Evolutionary conservation across 176 grass and related monocot species (phyloP).

Genomic region (Eremochloa ophiuroides): DNA sequence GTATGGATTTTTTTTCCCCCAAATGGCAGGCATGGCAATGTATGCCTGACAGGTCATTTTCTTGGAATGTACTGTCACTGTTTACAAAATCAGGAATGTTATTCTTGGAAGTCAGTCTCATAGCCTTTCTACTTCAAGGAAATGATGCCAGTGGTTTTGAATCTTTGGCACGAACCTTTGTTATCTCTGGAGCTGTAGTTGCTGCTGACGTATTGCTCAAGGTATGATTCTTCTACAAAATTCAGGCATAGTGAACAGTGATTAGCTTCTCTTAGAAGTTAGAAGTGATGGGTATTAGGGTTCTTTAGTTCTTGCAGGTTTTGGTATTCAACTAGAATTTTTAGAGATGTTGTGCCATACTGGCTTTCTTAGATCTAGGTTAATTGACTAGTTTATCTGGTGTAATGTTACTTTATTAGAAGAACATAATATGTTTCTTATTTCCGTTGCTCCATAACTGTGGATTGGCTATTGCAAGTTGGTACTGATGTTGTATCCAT

Average conservation of each 20-base stretch:
- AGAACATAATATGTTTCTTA: not conserved
- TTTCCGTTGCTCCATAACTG: not conserved
- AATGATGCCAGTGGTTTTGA: conserved; percentile 83
- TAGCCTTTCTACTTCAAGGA: conserved; percentile 98
- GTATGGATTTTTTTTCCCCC: conserved; percentile 1
- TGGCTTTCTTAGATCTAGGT: not conserved
- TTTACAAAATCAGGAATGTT: conserved; percentile 85
- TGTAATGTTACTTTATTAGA: conserved; percentile 1
- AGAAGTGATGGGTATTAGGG: not conserved
- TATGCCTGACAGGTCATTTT: conserved; percentile 65
- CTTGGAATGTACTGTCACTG: conserved; percentile 85
- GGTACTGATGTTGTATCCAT: not conserved
- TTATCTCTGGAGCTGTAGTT: conserved; percentile 83
- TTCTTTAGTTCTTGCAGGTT: not conserved
- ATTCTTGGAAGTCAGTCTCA: conserved; percentile 89
- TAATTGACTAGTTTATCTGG: not conserved
- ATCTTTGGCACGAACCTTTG: conserved; percentile 83
- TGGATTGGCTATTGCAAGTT: not conserved
- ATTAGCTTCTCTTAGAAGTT: not conserved
- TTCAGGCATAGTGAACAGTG: not conserved
- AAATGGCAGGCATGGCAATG: conserved; percentile 76
- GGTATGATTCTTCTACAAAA: conserved; percentile 39
- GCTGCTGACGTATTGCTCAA: conserved; percentile 88
- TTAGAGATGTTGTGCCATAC: not conserved
- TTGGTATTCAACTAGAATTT: not conserved